Evolutionary conservation across 306 rosid species (phyloP).

Genomic region (Pyrus communis): DNA sequence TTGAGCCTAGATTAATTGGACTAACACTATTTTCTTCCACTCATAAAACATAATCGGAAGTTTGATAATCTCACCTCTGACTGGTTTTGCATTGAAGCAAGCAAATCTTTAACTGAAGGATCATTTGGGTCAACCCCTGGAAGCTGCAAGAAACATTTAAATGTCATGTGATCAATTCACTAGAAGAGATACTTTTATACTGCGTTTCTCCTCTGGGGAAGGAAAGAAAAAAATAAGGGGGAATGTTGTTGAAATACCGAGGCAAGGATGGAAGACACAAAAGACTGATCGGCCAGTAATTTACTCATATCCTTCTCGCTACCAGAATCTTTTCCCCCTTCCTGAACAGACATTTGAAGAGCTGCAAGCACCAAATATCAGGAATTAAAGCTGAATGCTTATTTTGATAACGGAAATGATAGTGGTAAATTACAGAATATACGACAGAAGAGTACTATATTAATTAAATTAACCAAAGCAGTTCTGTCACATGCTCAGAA

Average conservation of each 20-base stretch:
- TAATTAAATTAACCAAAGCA: background rate
- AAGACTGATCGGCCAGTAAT: conserved; percentile 87
- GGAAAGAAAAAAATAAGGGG: background rate
- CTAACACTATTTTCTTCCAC: background rate
- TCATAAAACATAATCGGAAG: background rate
- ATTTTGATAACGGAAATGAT: background rate
- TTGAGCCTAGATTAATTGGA: background rate
- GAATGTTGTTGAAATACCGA: conserved; percentile 47
- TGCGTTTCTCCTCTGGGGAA: background rate
- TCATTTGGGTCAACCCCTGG: conserved; percentile 99
- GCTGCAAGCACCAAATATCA: conserved; percentile 43
- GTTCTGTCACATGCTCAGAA: background rate
- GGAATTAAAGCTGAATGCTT: background rate
- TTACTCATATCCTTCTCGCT: conserved; percentile 76
- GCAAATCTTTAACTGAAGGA: conserved; percentile 89
- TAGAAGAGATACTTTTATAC: conserved; percentile 6
- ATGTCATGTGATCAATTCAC: conserved; percentile 7
- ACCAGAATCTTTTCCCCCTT: conserved; percentile 48
- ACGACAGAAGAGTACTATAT: too few relatives aligned
- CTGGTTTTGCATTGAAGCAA: conserved; percentile 92
- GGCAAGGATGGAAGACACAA: conserved; percentile 87
- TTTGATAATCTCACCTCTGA: conserved; percentile 52
- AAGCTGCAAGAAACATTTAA: conserved; percentile 60
- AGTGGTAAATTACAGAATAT: background rate
- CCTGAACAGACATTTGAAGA: conserved; percentile 81